These are phyloP conservation scores for Magnolia changhungtana DNA, from an alignment of 164 flowering plant genomes.

Conservation along the genomic window DNA sequence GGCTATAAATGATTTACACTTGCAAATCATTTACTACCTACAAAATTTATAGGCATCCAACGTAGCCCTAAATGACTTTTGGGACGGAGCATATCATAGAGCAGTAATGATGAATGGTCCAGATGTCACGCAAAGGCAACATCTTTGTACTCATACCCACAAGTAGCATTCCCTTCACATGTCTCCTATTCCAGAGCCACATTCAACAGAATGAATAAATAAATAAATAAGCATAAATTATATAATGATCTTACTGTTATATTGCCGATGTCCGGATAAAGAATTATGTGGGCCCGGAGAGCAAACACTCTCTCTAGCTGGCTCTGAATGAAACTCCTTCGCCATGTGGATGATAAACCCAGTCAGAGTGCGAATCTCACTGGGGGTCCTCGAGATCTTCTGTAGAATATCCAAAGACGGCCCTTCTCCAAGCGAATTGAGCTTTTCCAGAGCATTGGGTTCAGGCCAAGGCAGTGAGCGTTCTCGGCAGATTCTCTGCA, in stretches of 20 bases:
- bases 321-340: neutral
- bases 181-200: too few relatives aligned
- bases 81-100: too few relatives aligned
- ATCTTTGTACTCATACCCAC: too few relatives aligned
- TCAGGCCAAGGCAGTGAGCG: slow-evolving; percentile 12
- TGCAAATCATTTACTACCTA: too few relatives aligned
- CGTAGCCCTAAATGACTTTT: too few relatives aligned
- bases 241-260: neutral
- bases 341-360: slow-evolving; percentile 16
- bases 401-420: slow-evolving; percentile 19
- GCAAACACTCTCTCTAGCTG: neutral
- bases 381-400: neutral
- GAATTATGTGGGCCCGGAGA: neutral
- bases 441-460: slow-evolving; percentile 5
- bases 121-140: too few relatives aligned
- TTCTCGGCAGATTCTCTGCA: slow-evolving; percentile 6
- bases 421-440: slow-evolving; percentile 31
- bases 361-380: slow-evolving; percentile 1
- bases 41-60: too few relatives aligned
- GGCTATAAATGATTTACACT: too few relatives aligned
- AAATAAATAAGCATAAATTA: too few relatives aligned
- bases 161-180: too few relatives aligned
- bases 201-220: too few relatives aligned
- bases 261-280: neutral
- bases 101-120: too few relatives aligned